These are phyloP conservation scores for Asterophora lycoperdoides DNA, from an alignment of 768 basidiomycete genomes.

Conservation along the genomic window DNA sequence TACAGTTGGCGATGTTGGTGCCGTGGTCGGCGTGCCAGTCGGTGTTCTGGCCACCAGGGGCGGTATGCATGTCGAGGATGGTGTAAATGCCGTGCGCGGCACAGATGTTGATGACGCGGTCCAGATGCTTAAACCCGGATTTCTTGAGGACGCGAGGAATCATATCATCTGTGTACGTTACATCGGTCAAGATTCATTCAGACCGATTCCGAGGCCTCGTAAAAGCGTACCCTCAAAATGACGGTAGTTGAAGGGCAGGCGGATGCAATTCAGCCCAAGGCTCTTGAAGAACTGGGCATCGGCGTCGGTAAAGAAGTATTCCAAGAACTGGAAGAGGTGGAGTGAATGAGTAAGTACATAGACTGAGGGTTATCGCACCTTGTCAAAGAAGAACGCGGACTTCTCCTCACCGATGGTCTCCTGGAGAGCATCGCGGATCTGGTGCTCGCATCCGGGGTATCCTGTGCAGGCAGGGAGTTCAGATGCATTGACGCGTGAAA, in stretches of 20 bases:
- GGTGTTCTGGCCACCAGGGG: conserved; percentile 68
- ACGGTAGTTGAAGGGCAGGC: conserved; percentile 69
- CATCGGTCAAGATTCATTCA: background rate
- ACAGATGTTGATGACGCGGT: conserved; percentile 74
- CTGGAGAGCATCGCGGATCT: conserved; percentile 69
- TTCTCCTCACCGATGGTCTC: conserved; percentile 62
- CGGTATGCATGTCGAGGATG: conserved; percentile 77
- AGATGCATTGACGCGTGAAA: background rate
- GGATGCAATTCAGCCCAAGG: conserved; percentile 77
- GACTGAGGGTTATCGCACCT: conserved; percentile 41
- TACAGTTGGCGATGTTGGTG: conserved; percentile 60
- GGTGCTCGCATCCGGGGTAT: conserved; percentile 78
- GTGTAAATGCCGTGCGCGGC: conserved; percentile 75
- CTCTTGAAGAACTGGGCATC: conserved; percentile 77
- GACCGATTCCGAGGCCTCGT: too few relatives aligned
- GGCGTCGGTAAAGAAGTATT: conserved; percentile 75
- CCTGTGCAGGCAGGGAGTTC: conserved; percentile 32
- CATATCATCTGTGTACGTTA: conserved; percentile 50
- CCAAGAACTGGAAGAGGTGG: conserved; percentile 53
- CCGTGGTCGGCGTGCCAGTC: conserved; percentile 82
- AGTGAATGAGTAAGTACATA: background rate
- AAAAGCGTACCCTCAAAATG: conserved; percentile 55
- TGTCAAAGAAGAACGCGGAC: conserved; percentile 80
- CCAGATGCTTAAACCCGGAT: conserved; percentile 76
- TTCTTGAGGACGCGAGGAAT: conserved; percentile 74